phyloP scores from a whole-genome alignment of 345 rosid species.

The Trapa incisa region DNA sequence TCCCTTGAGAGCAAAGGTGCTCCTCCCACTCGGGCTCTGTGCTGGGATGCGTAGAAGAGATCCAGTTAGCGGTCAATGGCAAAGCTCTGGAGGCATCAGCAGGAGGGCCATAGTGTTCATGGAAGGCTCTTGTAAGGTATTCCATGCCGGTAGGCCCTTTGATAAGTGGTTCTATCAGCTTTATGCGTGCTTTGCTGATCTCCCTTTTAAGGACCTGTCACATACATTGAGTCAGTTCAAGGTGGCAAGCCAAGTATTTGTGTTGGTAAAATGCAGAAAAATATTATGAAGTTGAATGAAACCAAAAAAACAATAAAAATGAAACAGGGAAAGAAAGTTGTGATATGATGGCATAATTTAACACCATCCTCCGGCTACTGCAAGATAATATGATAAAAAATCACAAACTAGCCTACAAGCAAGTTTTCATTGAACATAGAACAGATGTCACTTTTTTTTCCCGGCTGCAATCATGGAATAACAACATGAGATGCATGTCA shows the following conservation, averaged over 20 bases:
- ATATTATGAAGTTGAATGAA: not conserved
- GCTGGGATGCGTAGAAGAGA: conserved; percentile 20
- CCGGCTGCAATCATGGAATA: not conserved
- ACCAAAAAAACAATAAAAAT: not conserved
- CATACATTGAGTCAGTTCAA: not conserved
- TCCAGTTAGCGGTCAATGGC: conserved; percentile 42
- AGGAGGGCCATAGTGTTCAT: conserved; percentile 35
- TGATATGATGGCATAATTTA: not conserved
- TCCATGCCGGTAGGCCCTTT: conserved; percentile 66
- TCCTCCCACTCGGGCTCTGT: not conserved
- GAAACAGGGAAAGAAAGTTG: not conserved
- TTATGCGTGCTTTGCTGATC: conserved; percentile 52
- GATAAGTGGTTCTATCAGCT: conserved; percentile 52
- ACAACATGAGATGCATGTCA: not conserved
- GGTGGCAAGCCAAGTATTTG: not conserved
- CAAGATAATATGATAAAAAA: not conserved
- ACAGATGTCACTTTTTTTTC: not conserved
- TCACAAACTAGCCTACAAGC: not conserved
- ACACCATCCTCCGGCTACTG: not conserved
- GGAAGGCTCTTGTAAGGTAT: conserved; percentile 47
- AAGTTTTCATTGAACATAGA: not conserved
- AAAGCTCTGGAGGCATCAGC: conserved; percentile 32
- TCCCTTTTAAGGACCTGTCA: conserved; percentile 48
- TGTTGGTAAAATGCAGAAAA: not conserved
- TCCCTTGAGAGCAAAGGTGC: not conserved